phyloP scores from a whole-genome alignment of 2,329 filamentous ascomycete species.

The Lachnellula subtilissima region DNA sequence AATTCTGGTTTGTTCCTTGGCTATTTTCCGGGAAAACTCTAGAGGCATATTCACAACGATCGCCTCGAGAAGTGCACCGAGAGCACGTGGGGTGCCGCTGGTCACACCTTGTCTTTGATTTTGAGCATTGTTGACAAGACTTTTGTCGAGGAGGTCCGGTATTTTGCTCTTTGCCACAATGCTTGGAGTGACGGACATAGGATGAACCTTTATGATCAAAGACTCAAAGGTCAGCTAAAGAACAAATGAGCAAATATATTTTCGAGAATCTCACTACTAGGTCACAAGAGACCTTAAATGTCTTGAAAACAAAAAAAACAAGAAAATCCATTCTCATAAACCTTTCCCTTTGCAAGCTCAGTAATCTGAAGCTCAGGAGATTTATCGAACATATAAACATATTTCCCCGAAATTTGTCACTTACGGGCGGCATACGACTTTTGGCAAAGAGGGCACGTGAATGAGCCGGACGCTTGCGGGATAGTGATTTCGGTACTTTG shows the following conservation, averaged over 20 bases:
- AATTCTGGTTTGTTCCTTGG: background rate
- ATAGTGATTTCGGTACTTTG: background rate
- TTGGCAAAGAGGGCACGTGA: slow-evolving; percentile 5
- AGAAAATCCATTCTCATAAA: no score
- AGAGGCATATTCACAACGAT: slow-evolving; percentile 21
- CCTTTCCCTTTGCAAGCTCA: background rate
- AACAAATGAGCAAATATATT: no score
- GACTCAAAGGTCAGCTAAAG: background rate
- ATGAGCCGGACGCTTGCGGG: background rate
- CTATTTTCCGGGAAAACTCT: background rate
- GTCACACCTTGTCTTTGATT: slow-evolving; percentile 30
- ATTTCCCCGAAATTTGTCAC: background rate
- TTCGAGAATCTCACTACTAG: no score
- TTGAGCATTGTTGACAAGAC: slow-evolving; percentile 26
- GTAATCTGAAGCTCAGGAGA: background rate
- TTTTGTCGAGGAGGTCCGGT: slow-evolving; percentile 20
- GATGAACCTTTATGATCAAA: slow-evolving; percentile 1
- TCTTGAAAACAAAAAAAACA: no score
- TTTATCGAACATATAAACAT: background rate
- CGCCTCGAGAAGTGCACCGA: slow-evolving; percentile 20
- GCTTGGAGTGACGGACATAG: slow-evolving; percentile 6
- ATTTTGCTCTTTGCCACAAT: background rate
- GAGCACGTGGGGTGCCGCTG: slow-evolving; percentile 23
- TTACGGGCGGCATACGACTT: slow-evolving; percentile 7
- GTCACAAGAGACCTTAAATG: no score